Evolutionary conservation across 1,139 yeast species (phyloP).

Genomic region (Blastobotrys niveus): DNA sequence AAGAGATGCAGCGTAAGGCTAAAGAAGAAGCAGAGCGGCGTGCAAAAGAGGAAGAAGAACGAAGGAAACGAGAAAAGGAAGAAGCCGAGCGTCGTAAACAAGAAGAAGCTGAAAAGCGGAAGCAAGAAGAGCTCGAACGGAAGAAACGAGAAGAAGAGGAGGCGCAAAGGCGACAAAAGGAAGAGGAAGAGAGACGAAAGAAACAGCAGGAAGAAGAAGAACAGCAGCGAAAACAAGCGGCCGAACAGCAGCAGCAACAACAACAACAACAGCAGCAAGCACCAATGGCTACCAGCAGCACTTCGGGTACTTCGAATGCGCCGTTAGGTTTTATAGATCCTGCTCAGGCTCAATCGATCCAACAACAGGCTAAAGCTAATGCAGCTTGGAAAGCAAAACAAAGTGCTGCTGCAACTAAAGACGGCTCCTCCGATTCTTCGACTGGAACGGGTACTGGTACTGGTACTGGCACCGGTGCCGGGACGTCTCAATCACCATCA

Average conservation of each 20-base stretch:
- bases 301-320: too few species aligned
- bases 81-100: not conserved
- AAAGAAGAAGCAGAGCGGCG: conserved; percentile 6
- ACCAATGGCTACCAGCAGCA: too few species aligned
- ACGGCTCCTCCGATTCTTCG: not conserved
- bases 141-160: not conserved
- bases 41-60: conserved; percentile 9
- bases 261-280: not conserved
- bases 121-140: conserved; percentile 1
- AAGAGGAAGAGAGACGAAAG: not conserved
- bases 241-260: not conserved
- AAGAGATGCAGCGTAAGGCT: conserved; percentile 6
- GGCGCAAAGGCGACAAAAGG: not conserved
- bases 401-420: not conserved
- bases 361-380: not conserved
- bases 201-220: not conserved
- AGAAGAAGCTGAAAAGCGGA: not conserved
- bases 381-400: not conserved
- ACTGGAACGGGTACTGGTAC: too few species aligned
- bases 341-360: conserved; percentile 3
- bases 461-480: too few species aligned
- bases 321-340: conserved; percentile 1
- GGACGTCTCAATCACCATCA: too few species aligned
- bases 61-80: conserved; percentile 6
- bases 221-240: not conserved